Percentiles rank a stretch among this genome's conserved stretches.
phyloP scores from a whole-genome alignment of 2,329 filamentous ascomycete genomes.

The Penicillium frequentans region DNA sequence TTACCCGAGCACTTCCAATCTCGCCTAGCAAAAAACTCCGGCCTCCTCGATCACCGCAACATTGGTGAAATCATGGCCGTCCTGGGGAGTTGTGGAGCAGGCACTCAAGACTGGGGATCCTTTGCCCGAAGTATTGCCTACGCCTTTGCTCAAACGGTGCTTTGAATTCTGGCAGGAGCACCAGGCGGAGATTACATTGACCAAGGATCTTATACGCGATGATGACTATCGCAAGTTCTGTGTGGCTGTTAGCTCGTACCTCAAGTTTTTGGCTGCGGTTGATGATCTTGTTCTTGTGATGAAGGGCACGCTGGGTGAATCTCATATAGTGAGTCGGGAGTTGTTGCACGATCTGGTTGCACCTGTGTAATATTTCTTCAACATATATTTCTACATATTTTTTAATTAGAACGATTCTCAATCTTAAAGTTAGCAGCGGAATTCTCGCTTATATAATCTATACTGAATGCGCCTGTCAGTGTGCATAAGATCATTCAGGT shows the following conservation, averaged over 20 bases:
- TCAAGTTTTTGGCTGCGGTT: slow-evolving; percentile 45
- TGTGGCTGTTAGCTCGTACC: slow-evolving; percentile 47
- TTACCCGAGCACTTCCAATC: slow-evolving; percentile 43
- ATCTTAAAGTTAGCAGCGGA: not conserved
- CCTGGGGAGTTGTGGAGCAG: slow-evolving; percentile 48
- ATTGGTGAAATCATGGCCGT: slow-evolving; percentile 55
- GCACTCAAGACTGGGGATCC: slow-evolving; percentile 50
- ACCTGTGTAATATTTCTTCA: not conserved
- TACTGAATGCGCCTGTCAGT: too few relatives aligned
- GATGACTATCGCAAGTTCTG: slow-evolving; percentile 50
- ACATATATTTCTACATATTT: not conserved
- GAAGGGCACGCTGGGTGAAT: slow-evolving; percentile 48
- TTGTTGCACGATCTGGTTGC: slow-evolving; percentile 10
- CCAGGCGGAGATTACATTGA: slow-evolving; percentile 30
- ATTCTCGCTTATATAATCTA: too few relatives aligned
- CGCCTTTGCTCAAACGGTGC: slow-evolving; percentile 45
- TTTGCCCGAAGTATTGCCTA: slow-evolving; percentile 50
- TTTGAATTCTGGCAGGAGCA: slow-evolving; percentile 26
- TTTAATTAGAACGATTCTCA: not conserved
- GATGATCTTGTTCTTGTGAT: slow-evolving; percentile 49
- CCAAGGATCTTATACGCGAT: slow-evolving; percentile 37
- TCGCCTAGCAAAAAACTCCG: slow-evolving; percentile 39
- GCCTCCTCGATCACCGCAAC: slow-evolving; percentile 45
- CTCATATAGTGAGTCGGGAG: slow-evolving; percentile 31
- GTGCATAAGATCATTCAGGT: too few relatives aligned